A percentile compares a stretch with the other conserved stretches of the same genome.
Evolutionary conservation across 2,329 filamentous ascomycete genomes (phyloP).

Genomic region (Paracoccidioides lutzii): DNA sequence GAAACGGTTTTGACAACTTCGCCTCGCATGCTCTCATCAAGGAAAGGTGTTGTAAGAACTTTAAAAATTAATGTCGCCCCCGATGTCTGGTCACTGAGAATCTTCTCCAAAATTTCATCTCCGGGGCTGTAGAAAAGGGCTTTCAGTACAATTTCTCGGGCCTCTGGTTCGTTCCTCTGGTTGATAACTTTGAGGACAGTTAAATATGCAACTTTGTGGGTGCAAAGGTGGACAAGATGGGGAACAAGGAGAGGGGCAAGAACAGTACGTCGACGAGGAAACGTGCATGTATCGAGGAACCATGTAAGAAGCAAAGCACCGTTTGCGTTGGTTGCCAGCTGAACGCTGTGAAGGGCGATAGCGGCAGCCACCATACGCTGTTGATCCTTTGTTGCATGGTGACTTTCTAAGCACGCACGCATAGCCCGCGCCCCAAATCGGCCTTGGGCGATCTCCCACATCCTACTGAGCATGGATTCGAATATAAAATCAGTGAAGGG

Average conservation of each 20-base stretch:
- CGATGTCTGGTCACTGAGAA: slow-evolving; percentile 79
- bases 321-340: slow-evolving; percentile 91
- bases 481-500: slow-evolving; percentile 96
- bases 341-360: slow-evolving; percentile 92
- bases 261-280: slow-evolving; percentile 80
- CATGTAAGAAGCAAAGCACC: slow-evolving; percentile 87
- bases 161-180: slow-evolving; percentile 86
- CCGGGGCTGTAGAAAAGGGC: slow-evolving; percentile 86
- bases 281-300: slow-evolving; percentile 97
- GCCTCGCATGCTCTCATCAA: slow-evolving; percentile 76
- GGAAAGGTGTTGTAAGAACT: slow-evolving; percentile 92
- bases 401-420: slow-evolving; percentile 91
- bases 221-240: slow-evolving; percentile 87
- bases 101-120: slow-evolving; percentile 76
- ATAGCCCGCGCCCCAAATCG: slow-evolving; percentile 91
- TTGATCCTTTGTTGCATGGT: slow-evolving; percentile 88
- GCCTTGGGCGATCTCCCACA: slow-evolving; percentile 89
- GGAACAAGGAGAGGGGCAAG: slow-evolving; percentile 84
- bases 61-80: slow-evolving; percentile 97
- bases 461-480: slow-evolving; percentile 83
- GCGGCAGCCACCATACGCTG: slow-evolving; percentile 87
- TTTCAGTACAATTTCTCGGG: slow-evolving; percentile 75
- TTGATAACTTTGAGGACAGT: slow-evolving; percentile 98
- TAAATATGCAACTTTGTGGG: slow-evolving; percentile 94
- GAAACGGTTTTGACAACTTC: slow-evolving; percentile 90